Percentiles rank a stretch among this genome's conserved stretches.
These are phyloP conservation scores for Elsinoe ampelina DNA, from an alignment of 2,329 filamentous ascomycete genomes.

Conservation along the genomic window DNA sequence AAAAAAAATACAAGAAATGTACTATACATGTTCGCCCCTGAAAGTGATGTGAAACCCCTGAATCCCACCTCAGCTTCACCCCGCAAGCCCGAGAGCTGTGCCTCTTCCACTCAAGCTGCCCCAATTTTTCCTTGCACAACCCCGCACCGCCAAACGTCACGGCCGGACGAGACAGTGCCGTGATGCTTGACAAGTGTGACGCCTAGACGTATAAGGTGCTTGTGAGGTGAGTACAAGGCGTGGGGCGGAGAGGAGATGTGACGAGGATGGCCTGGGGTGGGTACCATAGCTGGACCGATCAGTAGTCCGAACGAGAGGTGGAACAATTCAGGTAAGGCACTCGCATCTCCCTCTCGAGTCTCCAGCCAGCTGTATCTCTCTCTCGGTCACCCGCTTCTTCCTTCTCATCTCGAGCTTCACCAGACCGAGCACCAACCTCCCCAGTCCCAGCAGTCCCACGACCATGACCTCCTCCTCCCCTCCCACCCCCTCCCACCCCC, in stretches of 20 bases:
- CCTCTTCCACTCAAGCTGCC: background rate
- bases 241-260: too few relatives aligned
- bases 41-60: conserved; percentile 1
- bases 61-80: background rate
- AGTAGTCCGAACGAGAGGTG: too few relatives aligned
- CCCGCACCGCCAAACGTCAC: background rate
- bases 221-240: background rate
- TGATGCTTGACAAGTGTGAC: background rate
- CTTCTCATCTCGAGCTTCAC: background rate
- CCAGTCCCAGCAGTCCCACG: background rate
- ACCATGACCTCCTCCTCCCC: conserved; percentile 22
- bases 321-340: too few relatives aligned
- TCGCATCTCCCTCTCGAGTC: too few relatives aligned
- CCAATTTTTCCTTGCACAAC: background rate
- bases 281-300: too few relatives aligned
- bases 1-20: conserved; percentile 2
- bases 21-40: background rate
- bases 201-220: background rate
- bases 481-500: conserved; percentile 25
- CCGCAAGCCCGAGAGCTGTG: background rate
- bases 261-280: too few relatives aligned
- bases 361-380: too few relatives aligned
- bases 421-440: background rate
- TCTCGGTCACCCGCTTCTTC: too few relatives aligned
- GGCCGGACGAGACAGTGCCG: background rate